Conservation (phyloP, 1,284 basidiomycete genomes). For the Cerrena zonata region DNA sequence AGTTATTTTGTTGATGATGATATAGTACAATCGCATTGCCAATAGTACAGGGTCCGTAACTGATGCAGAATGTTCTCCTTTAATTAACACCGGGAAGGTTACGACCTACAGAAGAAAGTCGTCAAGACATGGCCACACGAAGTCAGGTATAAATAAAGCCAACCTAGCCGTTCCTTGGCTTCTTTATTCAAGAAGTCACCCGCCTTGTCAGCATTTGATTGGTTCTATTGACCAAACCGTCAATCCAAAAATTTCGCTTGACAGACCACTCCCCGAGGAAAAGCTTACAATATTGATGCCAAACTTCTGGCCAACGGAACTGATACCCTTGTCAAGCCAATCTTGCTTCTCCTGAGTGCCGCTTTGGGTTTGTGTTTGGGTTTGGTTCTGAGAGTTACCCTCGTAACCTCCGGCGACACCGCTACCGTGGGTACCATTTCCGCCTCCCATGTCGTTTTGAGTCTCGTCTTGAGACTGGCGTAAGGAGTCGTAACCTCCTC, state of each 20-base stretch:
- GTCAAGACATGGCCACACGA: neutral
- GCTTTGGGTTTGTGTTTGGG: neutral
- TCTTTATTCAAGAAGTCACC: conserved; percentile 27
- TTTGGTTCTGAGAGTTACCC: conserved; percentile 7
- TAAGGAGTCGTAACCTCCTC: conserved; percentile 12
- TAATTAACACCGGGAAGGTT: conserved; percentile 25
- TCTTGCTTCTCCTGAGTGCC: conserved; percentile 20
- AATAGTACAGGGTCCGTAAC: too few species aligned
- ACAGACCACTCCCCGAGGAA: neutral
- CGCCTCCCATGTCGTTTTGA: conserved; percentile 12
- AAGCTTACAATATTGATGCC: conserved; percentile 25
- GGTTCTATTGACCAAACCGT: conserved; percentile 16
- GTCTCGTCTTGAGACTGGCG: neutral
- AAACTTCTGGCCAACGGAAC: conserved; percentile 19
- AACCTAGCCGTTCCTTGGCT: conserved; percentile 19
- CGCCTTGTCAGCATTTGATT: conserved; percentile 23
- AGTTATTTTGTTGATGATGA: too few species aligned
- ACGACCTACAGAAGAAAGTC: conserved; percentile 16
- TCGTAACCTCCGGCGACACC: conserved; percentile 16
- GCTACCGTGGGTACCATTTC: conserved; percentile 12
- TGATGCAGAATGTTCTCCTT: too few species aligned
- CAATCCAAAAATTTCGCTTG: neutral
- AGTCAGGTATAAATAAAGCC: neutral
- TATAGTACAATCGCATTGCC: too few species aligned
- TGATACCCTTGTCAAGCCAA: conserved; percentile 29